Percentiles rank a stretch among this genome's conserved stretches.
Evolutionary conservation across 352 stramenopile species (phyloP).

Genomic region (Vaucheria bursata): DNA sequence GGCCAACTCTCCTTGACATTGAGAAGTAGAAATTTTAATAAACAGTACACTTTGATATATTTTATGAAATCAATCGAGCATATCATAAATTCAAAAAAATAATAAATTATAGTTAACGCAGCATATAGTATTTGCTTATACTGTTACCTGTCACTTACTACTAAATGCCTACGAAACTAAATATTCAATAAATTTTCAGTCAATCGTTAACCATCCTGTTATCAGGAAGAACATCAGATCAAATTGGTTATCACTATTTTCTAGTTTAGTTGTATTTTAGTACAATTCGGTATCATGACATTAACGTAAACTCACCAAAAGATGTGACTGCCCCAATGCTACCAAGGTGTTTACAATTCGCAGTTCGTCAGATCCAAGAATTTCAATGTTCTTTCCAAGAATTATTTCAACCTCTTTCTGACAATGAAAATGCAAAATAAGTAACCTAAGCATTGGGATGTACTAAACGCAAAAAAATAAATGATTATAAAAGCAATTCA

Average conservation of each 20-base stretch:
- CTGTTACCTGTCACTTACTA: not conserved
- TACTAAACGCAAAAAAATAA: too few relatives aligned
- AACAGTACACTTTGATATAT: too few relatives aligned
- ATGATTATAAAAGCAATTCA: too few relatives aligned
- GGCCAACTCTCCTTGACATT: constrained; percentile 47
- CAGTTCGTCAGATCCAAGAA: constrained; percentile 24
- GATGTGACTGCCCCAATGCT: constrained; percentile 27
- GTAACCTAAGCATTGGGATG: not conserved
- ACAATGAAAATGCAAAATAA: not conserved
- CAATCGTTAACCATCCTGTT: not conserved
- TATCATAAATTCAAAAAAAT: not conserved
- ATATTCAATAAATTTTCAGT: not conserved
- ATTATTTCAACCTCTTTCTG: constrained; percentile 11
- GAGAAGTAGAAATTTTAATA: too few relatives aligned
- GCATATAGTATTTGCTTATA: not conserved
- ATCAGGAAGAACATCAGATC: not conserved
- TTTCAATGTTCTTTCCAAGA: constrained; percentile 21
- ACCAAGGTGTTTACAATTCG: constrained; percentile 28
- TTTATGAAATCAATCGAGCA: too few relatives aligned
- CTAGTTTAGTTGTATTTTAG: not conserved
- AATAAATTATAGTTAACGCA: not conserved
- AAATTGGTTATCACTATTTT: not conserved
- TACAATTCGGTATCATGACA: too few relatives aligned
- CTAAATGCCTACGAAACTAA: not conserved
- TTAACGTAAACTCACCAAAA: not conserved